A percentile compares a stretch with the other conserved stretches of the same genome.
Evolutionary conservation across 176 grass and related monocot species (phyloP).

Genomic region (Ensete glaucum): DNA sequence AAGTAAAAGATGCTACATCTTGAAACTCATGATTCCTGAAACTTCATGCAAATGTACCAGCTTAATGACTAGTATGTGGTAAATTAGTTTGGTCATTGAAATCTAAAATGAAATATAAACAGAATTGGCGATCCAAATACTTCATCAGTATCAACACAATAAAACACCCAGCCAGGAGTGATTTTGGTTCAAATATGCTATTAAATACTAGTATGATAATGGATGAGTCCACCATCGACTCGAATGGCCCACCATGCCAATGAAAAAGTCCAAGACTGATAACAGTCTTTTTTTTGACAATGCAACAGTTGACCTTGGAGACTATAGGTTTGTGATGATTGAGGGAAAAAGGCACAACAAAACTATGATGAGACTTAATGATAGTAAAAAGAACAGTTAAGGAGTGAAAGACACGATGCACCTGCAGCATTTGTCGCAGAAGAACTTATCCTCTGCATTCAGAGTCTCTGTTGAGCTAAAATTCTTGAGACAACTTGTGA

Average conservation of each 20-base stretch:
- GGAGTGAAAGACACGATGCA: conserved; percentile 1
- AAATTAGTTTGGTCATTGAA: no score
- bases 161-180: no score
- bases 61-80: no score
- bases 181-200: no score
- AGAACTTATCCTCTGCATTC: conserved; percentile 97
- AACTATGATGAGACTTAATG: conserved; percentile 7
- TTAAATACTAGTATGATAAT: no score
- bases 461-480: conserved; percentile 98
- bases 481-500: conserved; percentile 98
- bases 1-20: neutral
- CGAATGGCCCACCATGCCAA: no score
- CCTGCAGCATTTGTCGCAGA: conserved; percentile 99
- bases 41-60: neutral
- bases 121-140: no score
- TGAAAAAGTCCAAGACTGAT: no score
- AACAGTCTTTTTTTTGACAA: neutral
- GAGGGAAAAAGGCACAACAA: neutral
- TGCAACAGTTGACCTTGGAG: neutral
- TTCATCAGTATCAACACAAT: no score
- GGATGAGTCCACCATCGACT: no score
- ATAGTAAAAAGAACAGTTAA: neutral
- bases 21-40: neutral
- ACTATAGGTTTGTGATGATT: neutral
- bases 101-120: no score